Base-by-base conservation (phyloP, 1,139 yeast species). In the Pneumocystis sp. region DNA sequence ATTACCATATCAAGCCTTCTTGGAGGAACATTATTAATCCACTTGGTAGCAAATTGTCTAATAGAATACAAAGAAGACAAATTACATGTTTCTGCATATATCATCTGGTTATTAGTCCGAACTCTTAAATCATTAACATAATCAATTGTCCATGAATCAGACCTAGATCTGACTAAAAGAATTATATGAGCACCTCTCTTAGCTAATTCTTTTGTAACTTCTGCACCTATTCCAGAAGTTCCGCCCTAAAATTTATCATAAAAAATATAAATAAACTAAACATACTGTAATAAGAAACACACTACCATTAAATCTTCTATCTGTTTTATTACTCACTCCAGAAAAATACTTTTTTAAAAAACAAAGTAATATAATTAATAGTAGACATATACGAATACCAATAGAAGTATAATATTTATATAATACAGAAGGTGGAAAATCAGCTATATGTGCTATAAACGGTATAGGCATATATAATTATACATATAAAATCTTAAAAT, bases 21-120 rank as follows among this genome's bases (percentile, higher is more conserved):
- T 6, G 97, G 95, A 0, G 97, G 96, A 59, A 85, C 79, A 73
- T 88, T 90, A 74, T 93, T 96, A 67, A 93, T 79, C 97, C 97
- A 93, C 69, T 81, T 85, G 1, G 98, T 91, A 40, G 96, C 97
- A 78, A 93, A 93, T 73, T 85, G 84, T 70, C 98, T 80, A n/a
- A 93, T 81, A 6, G 91, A 84, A 73, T 85, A 79, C 68, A 93
- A 78, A 65, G 89, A 85, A 35, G 83, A 80, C 67, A 93, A 78
- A 74, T 95, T 95, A 74, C 96, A 89, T 70, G 85, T 83, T 72
- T 93, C 98, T 15, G 95, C 95, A 74, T 89, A 91, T 57, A 93
- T 83, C 80, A 91, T 74, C 66, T 82, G 81, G 75, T 91, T 93
- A 63, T 80, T 80, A 39, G 93, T 85, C 39, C 75, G 76, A 25